Conservation (phyloP, 2,329 filamentous ascomycete genomes). For the Fusarium devonianum region DNA sequence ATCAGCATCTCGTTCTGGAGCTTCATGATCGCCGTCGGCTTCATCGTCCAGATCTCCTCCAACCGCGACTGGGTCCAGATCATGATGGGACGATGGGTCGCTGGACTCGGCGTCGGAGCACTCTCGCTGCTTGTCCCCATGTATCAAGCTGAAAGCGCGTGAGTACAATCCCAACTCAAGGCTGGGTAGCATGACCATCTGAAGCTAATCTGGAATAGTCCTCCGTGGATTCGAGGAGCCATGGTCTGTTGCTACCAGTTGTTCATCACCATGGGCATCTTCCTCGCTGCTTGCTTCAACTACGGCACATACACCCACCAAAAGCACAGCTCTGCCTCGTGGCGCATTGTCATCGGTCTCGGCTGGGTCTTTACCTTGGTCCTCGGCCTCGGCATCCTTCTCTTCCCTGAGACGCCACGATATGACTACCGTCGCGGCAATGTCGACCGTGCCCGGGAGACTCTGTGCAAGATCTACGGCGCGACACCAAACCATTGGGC, state of each 20-base stretch:
- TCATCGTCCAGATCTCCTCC: slow-evolving; percentile 71
- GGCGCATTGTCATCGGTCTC: slow-evolving; percentile 66
- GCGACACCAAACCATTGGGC: slow-evolving; percentile 52
- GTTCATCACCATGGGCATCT: slow-evolving; percentile 61
- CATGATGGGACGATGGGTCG: slow-evolving; percentile 69
- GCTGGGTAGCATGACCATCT: no score
- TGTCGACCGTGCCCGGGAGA: slow-evolving; percentile 55
- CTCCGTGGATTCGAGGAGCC: background rate
- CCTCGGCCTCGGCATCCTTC: slow-evolving; percentile 57
- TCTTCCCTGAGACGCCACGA: slow-evolving; percentile 61
- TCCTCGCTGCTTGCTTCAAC: slow-evolving; percentile 65
- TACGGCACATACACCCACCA: slow-evolving; percentile 63
- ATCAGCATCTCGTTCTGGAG: slow-evolving; percentile 68
- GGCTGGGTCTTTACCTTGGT: slow-evolving; percentile 59
- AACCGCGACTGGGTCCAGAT: slow-evolving; percentile 67
- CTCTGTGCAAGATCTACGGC: slow-evolving; percentile 58
- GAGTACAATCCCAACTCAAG: no score
- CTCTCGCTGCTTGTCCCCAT: slow-evolving; percentile 72
- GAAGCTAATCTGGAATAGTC: no score
- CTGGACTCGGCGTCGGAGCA: slow-evolving; percentile 72
- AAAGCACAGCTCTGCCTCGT: slow-evolving; percentile 56
- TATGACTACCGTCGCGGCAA: slow-evolving; percentile 58
- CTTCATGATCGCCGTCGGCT: slow-evolving; percentile 68
- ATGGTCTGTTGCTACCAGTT: background rate
- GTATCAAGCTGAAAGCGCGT: slow-evolving; percentile 74